Evolutionary conservation across 139 green algal genomes (phyloP), one percentile per base, ranked within the genome.

Genomic region (Astrephomene gubernaculifera): DNA sequence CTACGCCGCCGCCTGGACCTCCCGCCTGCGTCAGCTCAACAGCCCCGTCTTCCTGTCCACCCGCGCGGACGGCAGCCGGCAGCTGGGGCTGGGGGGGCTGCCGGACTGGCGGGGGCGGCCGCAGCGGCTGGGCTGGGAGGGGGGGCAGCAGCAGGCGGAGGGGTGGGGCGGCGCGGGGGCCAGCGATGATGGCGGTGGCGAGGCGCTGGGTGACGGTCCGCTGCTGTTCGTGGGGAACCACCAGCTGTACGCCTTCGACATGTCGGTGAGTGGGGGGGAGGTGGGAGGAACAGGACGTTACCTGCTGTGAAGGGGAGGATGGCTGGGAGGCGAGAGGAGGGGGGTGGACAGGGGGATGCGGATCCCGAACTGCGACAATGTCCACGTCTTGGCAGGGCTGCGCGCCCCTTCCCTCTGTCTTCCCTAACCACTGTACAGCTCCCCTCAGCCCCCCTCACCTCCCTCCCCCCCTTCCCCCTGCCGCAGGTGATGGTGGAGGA

Each of bases 401-500:
- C 57, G 57, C 57, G n/a, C 57, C 21, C 57, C 57, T 65, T 24
- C n/a, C 57, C 9, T 5, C 57, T 65, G 14, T 19, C 12, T n/a
- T n/a, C 57, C 57, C 57, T 5, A 19, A 27, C 17, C 57, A n/a
- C n/a, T n/a, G n/a, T n/a, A n/a, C n/a, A n/a, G n/a, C n/a, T n/a
- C n/a, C n/a, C n/a, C n/a, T n/a, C n/a, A n/a, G n/a, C 63, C 39
- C 36, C 44, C 71, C n/a, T 43, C 41, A 54, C 64, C 67, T 36
- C 63, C 68, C 53, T 39, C 63, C 63, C 41, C n/a, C 63, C 7
- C 63, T 31, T 9, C 63, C 63, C n/a, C 63, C 41, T 5, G 6
- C 57, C 41, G n/a, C 72, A 85, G 71, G 68, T 88, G 36, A 78
- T 86, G 79, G 79, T 86, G 64, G 79, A 88, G 83, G 89, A 95